Percentiles rank a stretch among this genome's conserved stretches.
Evolutionary conservation across 495 filamentous ascomycete species (phyloP).

Genomic region (Hyphodiscus hymeniophilus): DNA sequence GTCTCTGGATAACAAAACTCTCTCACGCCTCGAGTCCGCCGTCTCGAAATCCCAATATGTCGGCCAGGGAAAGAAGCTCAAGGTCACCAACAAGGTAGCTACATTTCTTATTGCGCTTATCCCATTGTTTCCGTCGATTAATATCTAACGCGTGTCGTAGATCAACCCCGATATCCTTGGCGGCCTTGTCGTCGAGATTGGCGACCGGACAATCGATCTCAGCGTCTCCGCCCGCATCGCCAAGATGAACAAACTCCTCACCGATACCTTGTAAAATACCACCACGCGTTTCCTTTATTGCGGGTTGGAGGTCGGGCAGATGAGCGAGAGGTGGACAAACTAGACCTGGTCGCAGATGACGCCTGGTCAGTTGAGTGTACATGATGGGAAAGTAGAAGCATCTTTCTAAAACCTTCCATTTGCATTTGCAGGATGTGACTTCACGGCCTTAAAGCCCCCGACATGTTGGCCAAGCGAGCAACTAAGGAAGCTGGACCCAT

Average conservation of each 20-base stretch:
- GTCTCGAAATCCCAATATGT: slow-evolving; percentile 83
- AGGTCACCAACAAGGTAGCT: slow-evolving; percentile 82
- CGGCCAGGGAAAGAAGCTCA: slow-evolving; percentile 92
- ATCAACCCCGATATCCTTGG: slow-evolving; percentile 92
- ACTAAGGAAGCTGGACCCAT: no score
- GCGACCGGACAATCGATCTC: slow-evolving; percentile 95
- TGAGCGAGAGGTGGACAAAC: background rate
- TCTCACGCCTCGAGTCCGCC: slow-evolving; percentile 76
- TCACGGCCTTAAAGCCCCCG: no score
- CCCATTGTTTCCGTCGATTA: no score
- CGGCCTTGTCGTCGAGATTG: slow-evolving; percentile 91
- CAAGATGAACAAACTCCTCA: slow-evolving; percentile 98
- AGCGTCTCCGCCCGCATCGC: slow-evolving; percentile 90
- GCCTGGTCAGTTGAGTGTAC: slow-evolving; percentile 13
- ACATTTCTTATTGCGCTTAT: no score
- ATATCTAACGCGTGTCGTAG: slow-evolving; percentile 35
- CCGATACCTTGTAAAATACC: slow-evolving; percentile 78
- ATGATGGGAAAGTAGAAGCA: slow-evolving; percentile 12
- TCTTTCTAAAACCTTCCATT: no score
- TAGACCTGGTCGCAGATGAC: no score
- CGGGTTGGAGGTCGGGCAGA: background rate
- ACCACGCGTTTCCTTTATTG: background rate
- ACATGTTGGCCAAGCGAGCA: no score
- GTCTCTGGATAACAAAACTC: slow-evolving; percentile 81
- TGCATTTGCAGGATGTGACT: no score